A percentile compares a stretch with the other conserved stretches of the same genome.
These are phyloP conservation scores for Cicer arietinum DNA, from an alignment of 306 rosid species.

Conservation along the genomic window DNA sequence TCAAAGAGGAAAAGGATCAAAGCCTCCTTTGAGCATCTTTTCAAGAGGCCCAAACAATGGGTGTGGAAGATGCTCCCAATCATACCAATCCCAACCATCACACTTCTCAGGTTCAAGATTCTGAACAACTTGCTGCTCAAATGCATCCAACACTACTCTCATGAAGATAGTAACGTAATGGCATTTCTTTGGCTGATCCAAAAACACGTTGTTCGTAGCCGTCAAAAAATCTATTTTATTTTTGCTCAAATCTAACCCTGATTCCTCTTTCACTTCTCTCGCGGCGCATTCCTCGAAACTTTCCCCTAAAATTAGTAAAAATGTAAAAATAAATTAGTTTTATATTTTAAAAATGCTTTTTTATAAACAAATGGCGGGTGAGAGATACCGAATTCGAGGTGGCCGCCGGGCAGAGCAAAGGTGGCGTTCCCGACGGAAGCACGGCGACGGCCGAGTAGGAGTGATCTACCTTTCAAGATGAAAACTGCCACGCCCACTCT, in stretches of 20 bases:
- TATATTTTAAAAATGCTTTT: neutral
- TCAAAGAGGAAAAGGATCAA: constrained; percentile 61
- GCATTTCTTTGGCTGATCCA: constrained; percentile 53
- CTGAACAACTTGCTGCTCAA: constrained; percentile 47
- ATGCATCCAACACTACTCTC: constrained; percentile 51
- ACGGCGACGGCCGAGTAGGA: constrained; percentile 60
- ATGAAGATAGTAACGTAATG: constrained; percentile 69
- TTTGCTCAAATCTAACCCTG: constrained; percentile 58
- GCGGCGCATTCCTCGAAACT: constrained; percentile 74
- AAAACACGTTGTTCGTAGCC: constrained; percentile 57
- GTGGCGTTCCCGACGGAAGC: constrained; percentile 52
- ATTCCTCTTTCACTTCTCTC: constrained; percentile 84
- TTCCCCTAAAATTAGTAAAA: constrained; percentile 59
- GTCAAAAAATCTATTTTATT: constrained; percentile 55
- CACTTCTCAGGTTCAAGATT: constrained; percentile 75
- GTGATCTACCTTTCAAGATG: constrained; percentile 49
- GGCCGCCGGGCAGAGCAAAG: constrained; percentile 65
- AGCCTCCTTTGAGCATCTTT: constrained; percentile 56
- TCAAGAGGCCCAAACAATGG: constrained; percentile 73
- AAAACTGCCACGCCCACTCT: constrained; percentile 67
- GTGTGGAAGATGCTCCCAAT: constrained; percentile 61
- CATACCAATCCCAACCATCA: constrained; percentile 86
- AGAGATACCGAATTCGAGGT: constrained; percentile 58
- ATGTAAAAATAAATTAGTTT: neutral
- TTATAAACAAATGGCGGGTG: constrained; percentile 5